Percentiles rank a stretch among this genome's conserved stretches.
These are phyloP conservation scores for Globisporangium okanoganense DNA, from an alignment of 352 stramenopile species.

Conservation along the genomic window DNA sequence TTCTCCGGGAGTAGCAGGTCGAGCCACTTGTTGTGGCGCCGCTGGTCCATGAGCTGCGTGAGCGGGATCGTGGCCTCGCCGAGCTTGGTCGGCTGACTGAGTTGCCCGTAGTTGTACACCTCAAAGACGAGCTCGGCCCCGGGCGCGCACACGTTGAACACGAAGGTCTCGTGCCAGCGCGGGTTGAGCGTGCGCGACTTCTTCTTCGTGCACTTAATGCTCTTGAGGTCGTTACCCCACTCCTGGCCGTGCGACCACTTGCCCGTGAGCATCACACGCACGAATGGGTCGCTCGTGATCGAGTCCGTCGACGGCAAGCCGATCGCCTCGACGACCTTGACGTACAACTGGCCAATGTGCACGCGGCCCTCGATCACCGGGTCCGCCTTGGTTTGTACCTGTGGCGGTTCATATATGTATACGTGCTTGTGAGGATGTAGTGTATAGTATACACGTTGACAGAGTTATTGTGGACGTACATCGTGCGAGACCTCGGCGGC, in stretches of 20 bases:
- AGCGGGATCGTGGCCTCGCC: constrained; percentile 75
- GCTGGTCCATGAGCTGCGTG: constrained; percentile 81
- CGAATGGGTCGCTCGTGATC: constrained; percentile 87
- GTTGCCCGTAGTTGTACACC: constrained; percentile 82
- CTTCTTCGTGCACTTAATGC: constrained; percentile 81
- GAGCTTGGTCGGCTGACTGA: constrained; percentile 80
- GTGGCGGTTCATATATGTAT: background rate
- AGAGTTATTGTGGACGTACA: no score
- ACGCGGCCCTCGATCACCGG: constrained; percentile 79
- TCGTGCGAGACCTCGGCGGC: constrained; percentile 42
- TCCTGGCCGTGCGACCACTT: constrained; percentile 86
- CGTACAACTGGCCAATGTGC: constrained; percentile 83
- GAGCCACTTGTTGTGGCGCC: constrained; percentile 85
- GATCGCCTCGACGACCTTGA: constrained; percentile 85
- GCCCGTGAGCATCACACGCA: constrained; percentile 77
- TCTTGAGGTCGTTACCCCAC: constrained; percentile 80
- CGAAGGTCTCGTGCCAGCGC: constrained; percentile 85
- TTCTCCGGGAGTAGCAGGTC: constrained; percentile 77
- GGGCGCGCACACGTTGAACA: constrained; percentile 84
- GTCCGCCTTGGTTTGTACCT: constrained; percentile 66
- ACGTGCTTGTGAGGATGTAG: no score
- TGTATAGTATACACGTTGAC: no score
- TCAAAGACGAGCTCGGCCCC: constrained; percentile 80
- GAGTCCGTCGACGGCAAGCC: constrained; percentile 80
- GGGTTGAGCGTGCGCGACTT: constrained; percentile 84